Conservation (phyloP, 2,329 filamentous ascomycete species). For the Fragosphaeria purpurea region DNA sequence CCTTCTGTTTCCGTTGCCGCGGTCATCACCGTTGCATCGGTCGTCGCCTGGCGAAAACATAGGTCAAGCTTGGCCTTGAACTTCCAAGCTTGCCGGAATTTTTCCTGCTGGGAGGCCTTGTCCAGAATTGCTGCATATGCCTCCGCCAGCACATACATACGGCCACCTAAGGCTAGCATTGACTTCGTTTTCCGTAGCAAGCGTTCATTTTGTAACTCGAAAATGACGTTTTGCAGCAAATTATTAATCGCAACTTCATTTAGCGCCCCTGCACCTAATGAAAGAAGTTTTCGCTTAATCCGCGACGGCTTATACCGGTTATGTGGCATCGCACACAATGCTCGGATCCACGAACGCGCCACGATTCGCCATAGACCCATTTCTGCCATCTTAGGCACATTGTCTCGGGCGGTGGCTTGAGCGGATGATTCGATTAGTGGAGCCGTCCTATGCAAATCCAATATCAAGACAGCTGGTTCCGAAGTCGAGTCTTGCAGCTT, state of each 20-base stretch:
- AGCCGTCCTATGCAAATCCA: constrained; percentile 11
- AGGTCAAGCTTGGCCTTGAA: constrained; percentile 53
- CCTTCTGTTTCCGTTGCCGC: too few relatives aligned
- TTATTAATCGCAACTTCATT: constrained; percentile 27
- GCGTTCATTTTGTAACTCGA: constrained; percentile 36
- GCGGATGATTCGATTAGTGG: constrained; percentile 4
- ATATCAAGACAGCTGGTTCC: constrained; percentile 31
- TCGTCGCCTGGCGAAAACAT: constrained; percentile 30
- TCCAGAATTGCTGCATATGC: constrained; percentile 46
- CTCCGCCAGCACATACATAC: constrained; percentile 54
- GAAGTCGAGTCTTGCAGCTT: constrained; percentile 46
- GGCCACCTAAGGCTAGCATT: constrained; percentile 44
- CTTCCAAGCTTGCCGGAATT: constrained; percentile 46
- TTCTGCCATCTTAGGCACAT: not conserved
- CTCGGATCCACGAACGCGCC: constrained; percentile 40
- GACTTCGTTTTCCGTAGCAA: constrained; percentile 52
- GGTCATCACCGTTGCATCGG: too few relatives aligned
- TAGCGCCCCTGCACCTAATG: constrained; percentile 22
- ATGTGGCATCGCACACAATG: constrained; percentile 44
- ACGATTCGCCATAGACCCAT: constrained; percentile 3
- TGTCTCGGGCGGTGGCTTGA: not conserved
- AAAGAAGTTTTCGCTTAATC: constrained; percentile 41
- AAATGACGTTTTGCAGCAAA: constrained; percentile 38
- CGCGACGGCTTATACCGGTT: constrained; percentile 36
- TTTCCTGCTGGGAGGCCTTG: constrained; percentile 43